Evolutionary conservation across 2,329 filamentous ascomycete genomes (phyloP), one percentile per base, ranked within the genome.

Genomic region (Xylaria sp.): DNA sequence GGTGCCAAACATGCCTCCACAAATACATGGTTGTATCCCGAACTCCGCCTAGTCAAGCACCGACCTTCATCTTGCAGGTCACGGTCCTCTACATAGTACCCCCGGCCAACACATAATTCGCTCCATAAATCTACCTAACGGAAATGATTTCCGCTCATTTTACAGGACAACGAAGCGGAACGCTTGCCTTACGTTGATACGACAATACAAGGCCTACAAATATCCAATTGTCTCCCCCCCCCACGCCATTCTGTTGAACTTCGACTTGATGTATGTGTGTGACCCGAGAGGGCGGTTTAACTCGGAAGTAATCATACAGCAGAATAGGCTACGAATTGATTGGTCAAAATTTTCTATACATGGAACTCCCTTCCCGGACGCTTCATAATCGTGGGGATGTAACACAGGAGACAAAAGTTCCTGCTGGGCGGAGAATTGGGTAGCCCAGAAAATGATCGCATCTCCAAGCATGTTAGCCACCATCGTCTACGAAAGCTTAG

Each of bases 61-160:
- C 23, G 33, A 51, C 56, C 41, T 57, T 60, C 20, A 39, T 41
- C 23, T 43, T 61, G 64, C 57, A 49, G 49, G 49, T 43, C 59
- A 46, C 36, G n/a, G 31, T 10, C 51, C 49, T 55, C 10, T 28
- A 25, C n/a, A 54, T 54, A 55, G 23, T 54, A 54, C 15, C 41
- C 18, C 8, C 15, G 15, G 20, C 36, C 18, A 25, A n/a, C 36
- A 18, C 43, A 28, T 36, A 4, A 12, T n/a, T 57, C 5, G 6
- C 6, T 39, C 20, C 18, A 36, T 18, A 2, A 8, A 20, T 36
- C 33, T 36, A 23, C 18, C 28, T 48, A 36, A 28, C 1, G 25
- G 57, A 39, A n/a, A 65, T 33, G 18, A n/a, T 31, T 8, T 23
- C 36, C 33, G 39, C 18, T 31, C 46, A 28, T 10, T 57, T n/a